Evolutionary conservation across 306 rosid species (phyloP).

Genomic region (Sechiopsis laciniata): DNA sequence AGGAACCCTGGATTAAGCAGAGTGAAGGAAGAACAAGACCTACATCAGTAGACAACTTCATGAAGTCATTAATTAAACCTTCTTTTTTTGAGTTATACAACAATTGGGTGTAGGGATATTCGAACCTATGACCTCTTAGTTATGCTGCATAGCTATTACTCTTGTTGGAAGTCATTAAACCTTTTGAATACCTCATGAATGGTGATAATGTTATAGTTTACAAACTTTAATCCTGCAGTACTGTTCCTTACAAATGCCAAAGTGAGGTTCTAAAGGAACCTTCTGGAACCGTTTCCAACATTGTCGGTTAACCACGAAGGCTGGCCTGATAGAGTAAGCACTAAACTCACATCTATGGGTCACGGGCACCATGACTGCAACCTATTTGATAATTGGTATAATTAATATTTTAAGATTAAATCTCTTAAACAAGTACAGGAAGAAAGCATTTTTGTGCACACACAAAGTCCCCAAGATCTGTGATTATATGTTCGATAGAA

Average conservation of each 20-base stretch:
- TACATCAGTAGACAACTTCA: conserved; percentile 61
- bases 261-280: neutral
- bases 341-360: neutral
- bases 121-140: no score
- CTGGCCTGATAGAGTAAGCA: neutral
- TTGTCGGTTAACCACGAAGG: neutral
- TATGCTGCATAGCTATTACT: no score
- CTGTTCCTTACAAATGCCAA: conserved; percentile 49
- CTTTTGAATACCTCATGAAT: conserved; percentile 34
- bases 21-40: conserved; percentile 28
- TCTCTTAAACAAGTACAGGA: neutral
- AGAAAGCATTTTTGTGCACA: neutral
- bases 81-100: no score
- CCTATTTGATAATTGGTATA: neutral
- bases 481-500: no score
- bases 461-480: no score
- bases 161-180: conserved; percentile 46
- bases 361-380: neutral
- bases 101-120: conserved; percentile 24
- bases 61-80: no score
- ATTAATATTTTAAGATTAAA: neutral
- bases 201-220: conserved; percentile 62
- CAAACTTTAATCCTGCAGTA: conserved; percentile 91
- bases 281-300: neutral
- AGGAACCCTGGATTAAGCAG: neutral